These are phyloP conservation scores for Limnomonas spitsbergensis DNA, from an alignment of 139 green algal genomes.

Conservation along the genomic window DNA sequence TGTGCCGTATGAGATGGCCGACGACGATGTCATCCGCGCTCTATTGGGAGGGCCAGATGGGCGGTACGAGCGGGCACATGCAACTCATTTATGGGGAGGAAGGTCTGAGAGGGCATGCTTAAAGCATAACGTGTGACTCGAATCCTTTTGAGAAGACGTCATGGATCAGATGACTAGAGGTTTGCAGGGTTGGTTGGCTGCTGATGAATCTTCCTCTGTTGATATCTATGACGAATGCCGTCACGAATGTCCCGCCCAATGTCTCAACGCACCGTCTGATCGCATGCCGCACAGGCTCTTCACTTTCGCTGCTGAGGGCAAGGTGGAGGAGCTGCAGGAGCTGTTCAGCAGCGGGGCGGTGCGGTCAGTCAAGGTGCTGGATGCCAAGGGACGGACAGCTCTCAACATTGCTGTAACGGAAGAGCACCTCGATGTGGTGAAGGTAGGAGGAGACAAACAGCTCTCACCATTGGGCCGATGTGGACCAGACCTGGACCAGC, in stretches of 20 bases:
- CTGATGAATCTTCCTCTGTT: too few species aligned
- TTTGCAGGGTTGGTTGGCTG: too few species aligned
- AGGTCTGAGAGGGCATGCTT: not conserved
- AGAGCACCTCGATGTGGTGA: conserved; percentile 38
- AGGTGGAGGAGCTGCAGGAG: conserved; percentile 39
- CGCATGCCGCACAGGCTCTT: too few species aligned
- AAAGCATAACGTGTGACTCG: too few species aligned
- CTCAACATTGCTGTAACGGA: conserved; percentile 52
- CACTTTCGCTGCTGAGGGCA: conserved; percentile 28
- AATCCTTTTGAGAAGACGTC: too few species aligned
- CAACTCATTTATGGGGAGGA: too few species aligned
- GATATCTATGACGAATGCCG: too few species aligned
- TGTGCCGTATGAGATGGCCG: conserved; percentile 29
- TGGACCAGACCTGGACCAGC: too few species aligned
- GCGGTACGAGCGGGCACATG: conserved; percentile 18
- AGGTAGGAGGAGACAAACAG: conserved; percentile 35
- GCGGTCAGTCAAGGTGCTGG: conserved; percentile 39
- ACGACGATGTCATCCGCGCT: conserved; percentile 44
- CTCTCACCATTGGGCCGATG: not conserved
- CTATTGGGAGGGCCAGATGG: conserved; percentile 61
- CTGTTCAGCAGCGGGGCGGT: conserved; percentile 23
- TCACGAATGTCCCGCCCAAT: too few species aligned
- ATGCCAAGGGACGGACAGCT: conserved; percentile 47
- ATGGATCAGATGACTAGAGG: too few species aligned
- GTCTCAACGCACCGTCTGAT: too few species aligned